Percentiles rank a stretch among this genome's conserved stretches.
These are phyloP conservation scores for Fraxinus platypoda DNA, from an alignment of 305 asterid species.

Conservation along the genomic window DNA sequence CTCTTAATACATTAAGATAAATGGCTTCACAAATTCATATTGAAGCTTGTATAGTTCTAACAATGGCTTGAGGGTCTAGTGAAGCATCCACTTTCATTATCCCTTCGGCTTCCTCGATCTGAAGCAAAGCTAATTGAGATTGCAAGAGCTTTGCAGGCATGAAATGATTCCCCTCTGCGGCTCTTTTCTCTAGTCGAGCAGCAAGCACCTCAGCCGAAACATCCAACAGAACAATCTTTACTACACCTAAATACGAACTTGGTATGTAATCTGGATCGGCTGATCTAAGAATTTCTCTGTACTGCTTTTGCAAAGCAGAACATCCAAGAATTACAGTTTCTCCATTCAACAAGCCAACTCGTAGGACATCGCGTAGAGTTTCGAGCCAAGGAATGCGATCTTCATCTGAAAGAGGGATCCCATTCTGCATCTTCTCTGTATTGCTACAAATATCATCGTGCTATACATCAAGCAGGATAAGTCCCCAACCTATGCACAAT, in stretches of 20 bases:
- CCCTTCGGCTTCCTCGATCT: constrained; percentile 78
- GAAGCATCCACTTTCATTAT: constrained; percentile 76
- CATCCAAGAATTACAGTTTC: constrained; percentile 67
- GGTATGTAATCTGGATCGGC: constrained; percentile 53
- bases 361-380: constrained; percentile 53
- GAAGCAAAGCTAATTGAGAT: constrained; percentile 77
- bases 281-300: constrained; percentile 77
- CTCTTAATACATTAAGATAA: neutral
- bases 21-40: neutral
- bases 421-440: constrained; percentile 81
- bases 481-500: neutral
- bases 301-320: constrained; percentile 73
- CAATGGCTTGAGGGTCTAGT: constrained; percentile 47
- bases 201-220: constrained; percentile 58
- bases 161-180: constrained; percentile 76
- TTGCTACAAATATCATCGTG: neutral
- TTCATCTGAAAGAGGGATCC: constrained; percentile 72
- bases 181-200: constrained; percentile 63
- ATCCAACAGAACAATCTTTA: constrained; percentile 61
- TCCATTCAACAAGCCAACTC: constrained; percentile 36
- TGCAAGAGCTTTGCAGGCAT: constrained; percentile 82
- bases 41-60: constrained; percentile 39
- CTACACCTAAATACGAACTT: constrained; percentile 31
- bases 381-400: constrained; percentile 96
- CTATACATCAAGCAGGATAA: neutral